A percentile compares a stretch with the other conserved stretches of the same genome.
phyloP scores from a whole-genome alignment of 306 rosid genomes.

The Gynostemma pentaphyllum region DNA sequence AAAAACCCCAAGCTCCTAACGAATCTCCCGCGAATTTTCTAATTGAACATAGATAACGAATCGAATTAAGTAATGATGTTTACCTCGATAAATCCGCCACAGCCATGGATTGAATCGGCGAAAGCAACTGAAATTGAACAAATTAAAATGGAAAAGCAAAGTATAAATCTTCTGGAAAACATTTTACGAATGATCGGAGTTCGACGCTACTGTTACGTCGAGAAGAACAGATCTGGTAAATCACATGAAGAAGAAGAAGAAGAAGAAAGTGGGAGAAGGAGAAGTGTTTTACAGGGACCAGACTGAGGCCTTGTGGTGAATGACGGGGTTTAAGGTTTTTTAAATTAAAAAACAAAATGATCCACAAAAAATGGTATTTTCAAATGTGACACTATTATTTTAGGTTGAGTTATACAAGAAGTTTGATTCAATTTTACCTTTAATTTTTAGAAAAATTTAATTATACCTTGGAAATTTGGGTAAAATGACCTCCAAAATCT shows the following conservation, averaged over 20 bases:
- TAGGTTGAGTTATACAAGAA: no score
- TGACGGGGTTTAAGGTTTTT: conserved; percentile 7
- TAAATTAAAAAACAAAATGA: background rate
- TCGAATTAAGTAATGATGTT: background rate
- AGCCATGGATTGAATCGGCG: conserved; percentile 70
- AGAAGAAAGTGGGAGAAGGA: background rate
- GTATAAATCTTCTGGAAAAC: background rate
- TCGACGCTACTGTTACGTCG: background rate
- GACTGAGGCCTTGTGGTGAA: background rate
- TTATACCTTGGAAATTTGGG: no score
- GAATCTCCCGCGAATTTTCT: background rate
- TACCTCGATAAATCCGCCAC: conserved; percentile 69
- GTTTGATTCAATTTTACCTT: no score
- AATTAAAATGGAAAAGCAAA: conserved; percentile 8
- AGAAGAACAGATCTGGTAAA: conserved; percentile 7
- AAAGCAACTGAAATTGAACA: conserved; percentile 30
- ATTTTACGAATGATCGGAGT: background rate
- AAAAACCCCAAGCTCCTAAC: background rate
- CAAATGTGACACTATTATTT: no score
- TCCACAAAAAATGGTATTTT: background rate
- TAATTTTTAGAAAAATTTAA: no score
- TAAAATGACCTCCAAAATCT: no score
- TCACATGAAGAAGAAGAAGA: background rate
- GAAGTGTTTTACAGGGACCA: background rate
- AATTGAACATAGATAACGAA: background rate